Base-by-base conservation (phyloP, 1,284 basidiomycete genomes). In the Sporisorium graminicola region DNA sequence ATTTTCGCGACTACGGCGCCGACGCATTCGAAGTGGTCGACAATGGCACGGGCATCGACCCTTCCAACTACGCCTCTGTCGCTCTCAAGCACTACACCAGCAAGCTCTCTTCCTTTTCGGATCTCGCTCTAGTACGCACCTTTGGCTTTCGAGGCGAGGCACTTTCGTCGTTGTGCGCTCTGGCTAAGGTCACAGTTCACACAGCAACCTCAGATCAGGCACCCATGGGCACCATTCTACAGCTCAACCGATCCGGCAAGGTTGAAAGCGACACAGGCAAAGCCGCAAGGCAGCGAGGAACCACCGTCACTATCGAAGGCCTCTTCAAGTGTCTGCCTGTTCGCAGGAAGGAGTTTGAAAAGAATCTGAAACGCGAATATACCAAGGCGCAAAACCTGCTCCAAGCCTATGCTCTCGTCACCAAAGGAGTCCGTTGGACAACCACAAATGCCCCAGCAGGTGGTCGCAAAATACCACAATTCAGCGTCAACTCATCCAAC, bases 71-170 rank as follows among this genome's bases (percentile, higher is more conserved):
- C 86, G 89, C 58, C n/a, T 65, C 65, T 1, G 61, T 76, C 93
- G 95, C 91, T 2, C 88, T 95, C 64, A 98, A 97, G 85, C 94
- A 98, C 81, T 91, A 95, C 84, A 99, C 96, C 0, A 98, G 95
- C 16, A 99, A 99, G 85, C 88, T 99, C 0, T 87, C 90, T 0
- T 89, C 90, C 1, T 94, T 93, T 80, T 87, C 90, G 3, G 93
- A 94, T 79, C 89, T 99, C 1, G 88, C 90, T 0, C 87, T 89
- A 0, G 90, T 99, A 5, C 87, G 88, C 2, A 95, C 95, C 0
- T 98, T 98, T 86, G 97, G 97, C 0, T 99, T 99, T 82, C 90
- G 96, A 33, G 97, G 97, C 18, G 97, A 99, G 86, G 97, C 97
- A 0, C 88, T 99, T 0, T 94, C 94, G 1, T 94, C 95, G 0